Conservation (phyloP, 495 filamentous ascomycete genomes). For the Penicillium cataractarum region DNA sequence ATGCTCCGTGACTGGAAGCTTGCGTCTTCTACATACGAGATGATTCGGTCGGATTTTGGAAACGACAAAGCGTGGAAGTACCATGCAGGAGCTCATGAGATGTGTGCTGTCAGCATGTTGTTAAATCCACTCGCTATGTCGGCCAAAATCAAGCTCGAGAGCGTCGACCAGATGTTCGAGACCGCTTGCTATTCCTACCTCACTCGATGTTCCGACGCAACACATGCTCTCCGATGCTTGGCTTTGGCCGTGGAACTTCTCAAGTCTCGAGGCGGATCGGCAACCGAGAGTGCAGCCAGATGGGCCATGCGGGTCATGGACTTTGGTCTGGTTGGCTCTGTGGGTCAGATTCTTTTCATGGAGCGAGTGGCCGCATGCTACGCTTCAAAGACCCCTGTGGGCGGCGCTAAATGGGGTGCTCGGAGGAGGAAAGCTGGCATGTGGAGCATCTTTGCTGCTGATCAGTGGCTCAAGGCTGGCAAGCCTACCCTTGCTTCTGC, state of each 20-base stretch:
- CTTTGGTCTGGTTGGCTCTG: conserved; percentile 67
- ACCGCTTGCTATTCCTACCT: conserved; percentile 89
- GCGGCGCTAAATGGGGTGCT: conserved; percentile 66
- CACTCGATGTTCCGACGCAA: conserved; percentile 74
- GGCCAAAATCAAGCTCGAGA: conserved; percentile 75
- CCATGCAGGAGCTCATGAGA: conserved; percentile 90
- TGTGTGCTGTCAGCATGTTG: conserved; percentile 82
- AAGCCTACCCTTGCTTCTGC: conserved; percentile 70
- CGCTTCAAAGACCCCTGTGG: conserved; percentile 66
- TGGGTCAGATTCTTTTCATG: conserved; percentile 77
- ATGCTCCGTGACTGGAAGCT: conserved; percentile 96
- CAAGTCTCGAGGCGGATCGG: conserved; percentile 72
- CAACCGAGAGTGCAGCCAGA: conserved; percentile 81
- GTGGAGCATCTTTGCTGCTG: conserved; percentile 84
- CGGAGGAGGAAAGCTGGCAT: conserved; percentile 82
- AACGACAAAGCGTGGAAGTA: conserved; percentile 97
- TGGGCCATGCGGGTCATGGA: conserved; percentile 85
- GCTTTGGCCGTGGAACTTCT: conserved; percentile 80
- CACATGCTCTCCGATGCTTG: conserved; percentile 76
- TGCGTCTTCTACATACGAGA: conserved; percentile 86
- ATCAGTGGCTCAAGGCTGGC: conserved; percentile 75
- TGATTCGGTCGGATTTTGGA: conserved; percentile 82
- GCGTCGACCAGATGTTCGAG: conserved; percentile 82
- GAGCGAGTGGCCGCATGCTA: conserved; percentile 87
- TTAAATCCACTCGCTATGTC: conserved; percentile 71